Evolutionary conservation across 148 eudicot species (phyloP), one percentile per base, ranked within the genome.

Genomic region (Nepenthes mirabilis): DNA sequence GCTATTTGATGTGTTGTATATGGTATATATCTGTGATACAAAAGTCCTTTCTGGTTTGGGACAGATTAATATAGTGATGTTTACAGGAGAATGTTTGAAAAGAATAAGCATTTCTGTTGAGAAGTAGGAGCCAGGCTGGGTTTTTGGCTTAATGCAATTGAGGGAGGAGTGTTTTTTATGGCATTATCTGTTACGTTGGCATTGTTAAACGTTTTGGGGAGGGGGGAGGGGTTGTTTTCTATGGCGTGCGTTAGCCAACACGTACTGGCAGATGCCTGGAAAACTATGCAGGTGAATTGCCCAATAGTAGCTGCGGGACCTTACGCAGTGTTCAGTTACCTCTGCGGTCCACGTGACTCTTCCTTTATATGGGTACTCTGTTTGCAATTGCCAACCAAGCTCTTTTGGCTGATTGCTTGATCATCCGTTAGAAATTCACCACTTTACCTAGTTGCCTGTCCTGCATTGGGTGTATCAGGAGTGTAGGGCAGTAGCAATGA

Each of bases 321-420:
- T 11, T 10, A 35, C 49, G 50, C 32, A 47, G 47, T 68, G 32
- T 47, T 32, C 52, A 23, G 47, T 64, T 62, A 34, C 68, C 57
- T 43, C 5, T 59, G 58, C 52, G 14, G 47, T 61, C 59, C 75
- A 62, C 64, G 75, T 72, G 71, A 66, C 60, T 52, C 10, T 63
- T 57, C 58, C 6, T 45, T 23, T 47, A 54, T 56, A 60, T 52
- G 59, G 6, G 14, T 9, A 5, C 8, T 8, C 8, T 40, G 45
- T 40, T 4, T 40, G 4, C 8, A 4, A 40, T 8, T 8, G 45
- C 45, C 45, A 40, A 40, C 45, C 45, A 4, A 40, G 6, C 45
- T 8, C 8, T 40, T 40, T 40, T 40, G 4, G 45, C 45, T 8
- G 23, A 23, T 23, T 23, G 23, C 23, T 23, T 23, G 23, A 23